Evolutionary conservation across 2,329 filamentous ascomycete species (phyloP), one percentile per base, ranked within the genome.

Genomic region (Amauroascus verrucosus): DNA sequence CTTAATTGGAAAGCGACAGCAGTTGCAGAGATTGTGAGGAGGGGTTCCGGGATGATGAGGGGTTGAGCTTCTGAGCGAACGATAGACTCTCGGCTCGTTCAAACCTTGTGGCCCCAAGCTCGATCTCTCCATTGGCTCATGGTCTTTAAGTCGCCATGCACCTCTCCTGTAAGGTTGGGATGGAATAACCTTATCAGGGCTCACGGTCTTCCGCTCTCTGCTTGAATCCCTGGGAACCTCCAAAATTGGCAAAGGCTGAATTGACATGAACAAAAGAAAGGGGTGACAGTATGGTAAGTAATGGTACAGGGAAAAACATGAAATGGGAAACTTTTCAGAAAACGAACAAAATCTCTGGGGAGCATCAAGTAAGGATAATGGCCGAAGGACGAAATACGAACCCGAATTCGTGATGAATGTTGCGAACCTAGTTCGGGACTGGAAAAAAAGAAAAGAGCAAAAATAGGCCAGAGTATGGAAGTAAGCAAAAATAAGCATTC

Each of bases 401-500:
- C 7, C 14, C n/a, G 28, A 38, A 16, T 38, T 41, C 40, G 40
- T 45, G n/a, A 35, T 18, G 28, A 16, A 9, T 22, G n/a, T 13
- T 16, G 37, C 33, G 37, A n/a, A n/a, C 26, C 5, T 30, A 9
- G 26, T 33, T 14, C 18, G 30, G 20, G 22, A 11, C 16, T 14
- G 20, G 8, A 2, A 20, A 45, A 54, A 44, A 26, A 53, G 37
- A 49, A 53, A 47, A 26, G 47, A 56, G 37, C 33, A 54, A 45
- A 14, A 11, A 13, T 1, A 41, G 14, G 22, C 20, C 2, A 26
- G 18, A 43, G 18, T 20, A 28, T 14, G 46, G 40, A 49, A 46
- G 28, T 43, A 52, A 51, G 49, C 53, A 56, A 56, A 57, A 59
- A 54, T 56, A 59, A 59, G 57, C 57, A 56, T 48, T 24, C 41